Percentiles rank a stretch among this genome's conserved stretches.
Conservation (phyloP, 2,329 filamentous ascomycete genomes). For the Neonectria punicea region DNA sequence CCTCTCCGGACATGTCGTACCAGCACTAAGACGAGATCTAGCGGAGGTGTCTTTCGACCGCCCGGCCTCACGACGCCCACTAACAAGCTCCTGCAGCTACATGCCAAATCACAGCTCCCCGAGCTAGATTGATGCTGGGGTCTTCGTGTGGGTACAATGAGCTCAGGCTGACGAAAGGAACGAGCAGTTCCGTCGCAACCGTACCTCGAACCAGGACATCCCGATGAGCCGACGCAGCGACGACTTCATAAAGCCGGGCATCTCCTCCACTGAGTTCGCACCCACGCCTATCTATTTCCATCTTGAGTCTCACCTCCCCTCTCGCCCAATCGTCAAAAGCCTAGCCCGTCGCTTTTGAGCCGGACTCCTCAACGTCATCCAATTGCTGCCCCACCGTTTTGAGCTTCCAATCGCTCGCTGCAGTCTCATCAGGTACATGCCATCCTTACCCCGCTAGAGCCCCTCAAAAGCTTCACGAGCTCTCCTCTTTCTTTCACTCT, state of each 20-base stretch:
- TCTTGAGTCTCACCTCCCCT: conserved; percentile 18
- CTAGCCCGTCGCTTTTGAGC: conserved; percentile 3
- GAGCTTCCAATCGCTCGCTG: conserved; percentile 28
- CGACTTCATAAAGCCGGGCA: conserved; percentile 6
- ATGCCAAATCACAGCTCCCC: neutral
- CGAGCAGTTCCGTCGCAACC: conserved; percentile 3
- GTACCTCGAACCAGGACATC: conserved; percentile 1
- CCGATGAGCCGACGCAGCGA: conserved; percentile 17
- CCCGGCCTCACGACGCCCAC: neutral
- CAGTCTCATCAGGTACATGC: conserved; percentile 23
- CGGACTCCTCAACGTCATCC: conserved; percentile 43
- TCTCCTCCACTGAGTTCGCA: neutral
- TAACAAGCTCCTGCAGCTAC: neutral
- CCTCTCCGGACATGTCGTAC: neutral
- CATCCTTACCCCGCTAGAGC: conserved; percentile 41
- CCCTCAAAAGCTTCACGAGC: conserved; percentile 38
- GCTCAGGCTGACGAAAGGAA: conserved; percentile 37
- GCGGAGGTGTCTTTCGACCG: neutral
- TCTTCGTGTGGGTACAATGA: conserved; percentile 31
- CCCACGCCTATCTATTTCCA: conserved; percentile 13
- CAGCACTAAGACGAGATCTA: conserved; percentile 9
- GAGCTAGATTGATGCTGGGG: conserved; percentile 5
- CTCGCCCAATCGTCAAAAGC: conserved; percentile 29
- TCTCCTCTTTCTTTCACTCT: conserved; percentile 16
- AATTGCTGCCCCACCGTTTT: conserved; percentile 41